phyloP scores from a whole-genome alignment of 257 asterid genomes.

The Ballota nigra region DNA sequence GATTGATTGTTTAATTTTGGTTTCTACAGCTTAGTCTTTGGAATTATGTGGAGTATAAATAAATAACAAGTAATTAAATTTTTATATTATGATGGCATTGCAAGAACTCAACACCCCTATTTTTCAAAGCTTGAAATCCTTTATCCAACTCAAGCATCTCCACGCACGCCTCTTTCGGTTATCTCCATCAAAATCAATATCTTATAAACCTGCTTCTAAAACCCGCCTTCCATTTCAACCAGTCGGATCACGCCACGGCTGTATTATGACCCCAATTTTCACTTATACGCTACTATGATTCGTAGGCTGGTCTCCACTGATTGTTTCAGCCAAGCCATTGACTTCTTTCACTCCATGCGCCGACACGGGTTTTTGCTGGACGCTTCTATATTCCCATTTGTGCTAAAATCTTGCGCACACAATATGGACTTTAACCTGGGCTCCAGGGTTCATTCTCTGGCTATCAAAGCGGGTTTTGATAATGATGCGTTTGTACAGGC shows the following conservation, averaged over 20 bases:
- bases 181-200: constrained; percentile 28
- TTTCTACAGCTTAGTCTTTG: too few species aligned
- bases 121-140: constrained; percentile 23
- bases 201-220: constrained; percentile 29
- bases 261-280: constrained; percentile 33
- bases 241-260: constrained; percentile 23
- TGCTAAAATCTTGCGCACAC: constrained; percentile 34
- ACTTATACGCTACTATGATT: constrained; percentile 33
- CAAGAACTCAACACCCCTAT: constrained; percentile 23
- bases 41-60: too few species aligned
- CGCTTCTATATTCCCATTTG: constrained; percentile 28
- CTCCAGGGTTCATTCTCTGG: constrained; percentile 27
- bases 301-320: constrained; percentile 32
- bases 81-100: constrained; percentile 20
- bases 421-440: constrained; percentile 22
- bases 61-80: too few species aligned
- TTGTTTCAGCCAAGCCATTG: constrained; percentile 26
- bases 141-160: constrained; percentile 30
- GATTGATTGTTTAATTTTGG: too few species aligned
- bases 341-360: constrained; percentile 35
- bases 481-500: constrained; percentile 22
- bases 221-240: constrained; percentile 38
- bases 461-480: constrained; percentile 30
- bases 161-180: constrained; percentile 32
- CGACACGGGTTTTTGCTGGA: constrained; percentile 22